Conservation (phyloP, 1,139 yeast genomes). For the Debaryomycetaceae sp. region DNA sequence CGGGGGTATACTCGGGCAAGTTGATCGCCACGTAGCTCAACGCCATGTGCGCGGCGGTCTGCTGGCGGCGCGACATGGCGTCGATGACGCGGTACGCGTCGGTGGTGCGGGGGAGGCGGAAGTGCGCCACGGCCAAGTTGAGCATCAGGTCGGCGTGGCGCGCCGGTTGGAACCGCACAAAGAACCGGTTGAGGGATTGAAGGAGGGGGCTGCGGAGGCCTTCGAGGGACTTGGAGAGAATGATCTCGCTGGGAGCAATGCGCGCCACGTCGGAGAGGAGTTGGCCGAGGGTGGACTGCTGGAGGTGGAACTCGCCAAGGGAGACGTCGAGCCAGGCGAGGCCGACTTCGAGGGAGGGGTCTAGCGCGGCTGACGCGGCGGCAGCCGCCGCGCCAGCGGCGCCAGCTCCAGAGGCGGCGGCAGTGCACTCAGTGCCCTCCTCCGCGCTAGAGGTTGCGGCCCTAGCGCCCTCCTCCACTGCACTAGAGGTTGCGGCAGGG, state of each 20-base stretch:
- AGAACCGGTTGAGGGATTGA: slow-evolving; percentile 58
- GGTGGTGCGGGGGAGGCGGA: slow-evolving; percentile 48
- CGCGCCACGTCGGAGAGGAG: slow-evolving; percentile 59
- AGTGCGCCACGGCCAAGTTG: slow-evolving; percentile 25
- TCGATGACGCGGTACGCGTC: slow-evolving; percentile 48
- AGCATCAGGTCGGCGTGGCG: slow-evolving; percentile 17
- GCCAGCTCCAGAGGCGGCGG: no score
- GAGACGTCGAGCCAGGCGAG: slow-evolving; percentile 88
- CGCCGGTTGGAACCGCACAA: slow-evolving; percentile 49
- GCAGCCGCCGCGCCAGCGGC: slow-evolving; percentile 4
- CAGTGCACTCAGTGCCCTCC: no score
- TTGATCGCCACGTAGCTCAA: slow-evolving; percentile 38
- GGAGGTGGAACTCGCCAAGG: slow-evolving; percentile 71
- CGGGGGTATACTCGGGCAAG: slow-evolving; percentile 36
- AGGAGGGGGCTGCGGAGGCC: slow-evolving; percentile 26
- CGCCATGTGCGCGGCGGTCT: slow-evolving; percentile 42
- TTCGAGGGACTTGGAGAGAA: slow-evolving; percentile 39
- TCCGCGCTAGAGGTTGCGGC: no score
- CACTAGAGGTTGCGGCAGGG: slow-evolving; percentile 28
- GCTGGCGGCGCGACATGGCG: slow-evolving; percentile 44
- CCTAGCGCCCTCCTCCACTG: slow-evolving; percentile 16
- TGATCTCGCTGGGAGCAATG: slow-evolving; percentile 64
- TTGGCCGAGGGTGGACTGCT: slow-evolving; percentile 53
- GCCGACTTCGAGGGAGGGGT: slow-evolving; percentile 54
- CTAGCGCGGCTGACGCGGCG: slow-evolving; percentile 13